Evolutionary conservation across 306 rosid species (phyloP).

Genomic region (Gastrolobium villosum): DNA sequence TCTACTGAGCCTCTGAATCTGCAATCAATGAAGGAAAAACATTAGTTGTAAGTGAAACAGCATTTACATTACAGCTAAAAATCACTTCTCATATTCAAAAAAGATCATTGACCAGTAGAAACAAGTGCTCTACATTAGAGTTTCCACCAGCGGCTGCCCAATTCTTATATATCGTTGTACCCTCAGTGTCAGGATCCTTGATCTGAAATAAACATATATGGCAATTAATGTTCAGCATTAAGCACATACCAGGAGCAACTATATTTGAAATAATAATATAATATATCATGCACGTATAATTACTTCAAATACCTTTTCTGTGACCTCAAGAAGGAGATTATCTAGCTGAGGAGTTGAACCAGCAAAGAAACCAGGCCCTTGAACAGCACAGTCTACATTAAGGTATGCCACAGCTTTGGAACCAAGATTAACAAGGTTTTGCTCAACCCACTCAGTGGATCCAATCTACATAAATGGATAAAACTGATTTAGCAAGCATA

Average conservation of each 20-base stretch:
- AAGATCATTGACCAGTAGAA: background rate
- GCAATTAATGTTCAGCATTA: conserved; percentile 18
- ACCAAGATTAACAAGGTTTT: conserved; percentile 69
- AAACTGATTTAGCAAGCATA: conserved; percentile 31
- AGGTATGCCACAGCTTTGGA: conserved; percentile 80
- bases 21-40: conserved; percentile 47
- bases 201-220: conserved; percentile 58
- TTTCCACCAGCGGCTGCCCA: conserved; percentile 55
- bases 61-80: background rate
- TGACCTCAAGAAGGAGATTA: conserved; percentile 67
- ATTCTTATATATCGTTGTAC: conserved; percentile 53
- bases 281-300: background rate
- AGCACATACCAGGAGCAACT: conserved; percentile 13
- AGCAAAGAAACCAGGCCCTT: conserved; percentile 72
- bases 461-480: conserved; percentile 65
- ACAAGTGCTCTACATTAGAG: conserved; percentile 50
- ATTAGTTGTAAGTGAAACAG: background rate
- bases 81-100: background rate
- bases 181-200: conserved; percentile 73
- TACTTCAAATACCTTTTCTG: conserved; percentile 55
- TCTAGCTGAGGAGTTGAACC: conserved; percentile 86
- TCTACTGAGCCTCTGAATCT: conserved; percentile 69
- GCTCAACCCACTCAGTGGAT: conserved; percentile 89
- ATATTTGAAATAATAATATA: conserved; percentile 1
- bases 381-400: conserved; percentile 84